A percentile compares a stretch with the other conserved stretches of the same genome.
Evolutionary conservation across 352 stramenopile genomes (phyloP).

Genomic region (Pythium monospermum): DNA sequence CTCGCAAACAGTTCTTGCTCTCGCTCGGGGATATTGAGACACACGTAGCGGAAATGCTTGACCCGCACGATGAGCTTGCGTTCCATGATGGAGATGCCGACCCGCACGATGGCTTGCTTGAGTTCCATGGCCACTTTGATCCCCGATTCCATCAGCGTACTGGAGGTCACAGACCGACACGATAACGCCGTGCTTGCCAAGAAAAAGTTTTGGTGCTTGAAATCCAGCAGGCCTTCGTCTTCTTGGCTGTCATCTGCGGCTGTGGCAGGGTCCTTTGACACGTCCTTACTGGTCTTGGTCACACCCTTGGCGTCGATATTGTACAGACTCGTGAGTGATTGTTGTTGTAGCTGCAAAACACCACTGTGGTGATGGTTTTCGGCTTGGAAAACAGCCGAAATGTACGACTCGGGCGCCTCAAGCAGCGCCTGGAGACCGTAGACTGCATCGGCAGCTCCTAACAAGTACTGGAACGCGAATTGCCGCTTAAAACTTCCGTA

Average conservation of each 20-base stretch:
- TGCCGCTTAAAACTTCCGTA: conserved; percentile 95
- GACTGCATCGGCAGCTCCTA: conserved; percentile 94
- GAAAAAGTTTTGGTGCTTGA: conserved; percentile 80
- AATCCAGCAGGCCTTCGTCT: conserved; percentile 36
- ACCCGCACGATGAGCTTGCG: conserved; percentile 92
- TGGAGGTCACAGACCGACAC: conserved; percentile 62
- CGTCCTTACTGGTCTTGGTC: conserved; percentile 22
- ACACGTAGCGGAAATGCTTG: conserved; percentile 97
- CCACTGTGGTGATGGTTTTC: conserved; percentile 48
- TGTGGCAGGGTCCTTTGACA: too few species aligned
- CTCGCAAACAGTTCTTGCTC: conserved; percentile 91
- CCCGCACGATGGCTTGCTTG: conserved; percentile 91
- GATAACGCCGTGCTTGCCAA: conserved; percentile 66
- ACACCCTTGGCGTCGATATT: conserved; percentile 32
- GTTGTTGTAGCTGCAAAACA: conserved; percentile 31
- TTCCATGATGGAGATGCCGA: conserved; percentile 94
- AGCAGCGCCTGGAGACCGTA: conserved; percentile 93
- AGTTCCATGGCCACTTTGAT: conserved; percentile 94
- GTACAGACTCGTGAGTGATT: conserved; percentile 37
- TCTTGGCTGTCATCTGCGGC: conserved; percentile 20
- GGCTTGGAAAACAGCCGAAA: conserved; percentile 54
- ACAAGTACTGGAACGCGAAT: conserved; percentile 93
- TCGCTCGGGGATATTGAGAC: conserved; percentile 81
- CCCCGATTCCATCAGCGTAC: conserved; percentile 87
- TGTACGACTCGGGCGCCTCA: conserved; percentile 79